Percentiles rank a stretch among this genome's conserved stretches.
Evolutionary conservation across 2,329 filamentous ascomycete genomes (phyloP).

Genomic region (Phialophora expanda): DNA sequence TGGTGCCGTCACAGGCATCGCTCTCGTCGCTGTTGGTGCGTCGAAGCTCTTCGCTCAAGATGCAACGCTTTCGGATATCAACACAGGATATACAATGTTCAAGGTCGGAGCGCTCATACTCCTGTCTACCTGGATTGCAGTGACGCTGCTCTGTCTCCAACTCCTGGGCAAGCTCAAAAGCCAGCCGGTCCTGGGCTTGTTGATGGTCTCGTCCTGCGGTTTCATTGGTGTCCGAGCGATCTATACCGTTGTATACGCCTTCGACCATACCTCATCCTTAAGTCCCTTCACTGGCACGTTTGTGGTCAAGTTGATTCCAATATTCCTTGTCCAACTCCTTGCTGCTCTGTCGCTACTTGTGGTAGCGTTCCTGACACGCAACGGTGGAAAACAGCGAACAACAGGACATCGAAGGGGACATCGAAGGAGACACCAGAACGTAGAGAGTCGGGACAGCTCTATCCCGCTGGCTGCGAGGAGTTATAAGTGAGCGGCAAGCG

Average conservation of each 20-base stretch:
- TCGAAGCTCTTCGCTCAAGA: conserved; percentile 17
- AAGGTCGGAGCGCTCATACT: conserved; percentile 21
- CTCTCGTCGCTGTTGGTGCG: conserved; percentile 18
- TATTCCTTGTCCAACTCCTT: conserved; percentile 25
- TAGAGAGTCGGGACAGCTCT: not conserved
- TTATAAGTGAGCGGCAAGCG: not conserved
- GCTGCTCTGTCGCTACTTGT: conserved; percentile 14
- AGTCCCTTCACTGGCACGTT: conserved; percentile 24
- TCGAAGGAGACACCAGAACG: not conserved
- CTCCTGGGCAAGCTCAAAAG: conserved; percentile 14
- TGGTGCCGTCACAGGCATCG: conserved; percentile 24
- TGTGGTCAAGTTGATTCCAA: conserved; percentile 21
- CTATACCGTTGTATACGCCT: conserved; percentile 29
- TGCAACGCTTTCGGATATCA: conserved; percentile 11
- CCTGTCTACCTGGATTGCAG: conserved; percentile 19
- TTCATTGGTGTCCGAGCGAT: conserved; percentile 26
- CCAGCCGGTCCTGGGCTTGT: not conserved
- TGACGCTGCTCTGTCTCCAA: conserved; percentile 8
- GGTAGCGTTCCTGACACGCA: conserved; percentile 21
- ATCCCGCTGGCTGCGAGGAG: not conserved
- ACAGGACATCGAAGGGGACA: not conserved
- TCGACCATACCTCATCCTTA: conserved; percentile 18
- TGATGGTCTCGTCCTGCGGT: conserved; percentile 10
- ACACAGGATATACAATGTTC: conserved; percentile 18
- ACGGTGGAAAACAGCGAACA: not conserved